Evolutionary conservation across 768 basidiomycete genomes (phyloP).

Genomic region (Sporobolomyces phaffii): DNA sequence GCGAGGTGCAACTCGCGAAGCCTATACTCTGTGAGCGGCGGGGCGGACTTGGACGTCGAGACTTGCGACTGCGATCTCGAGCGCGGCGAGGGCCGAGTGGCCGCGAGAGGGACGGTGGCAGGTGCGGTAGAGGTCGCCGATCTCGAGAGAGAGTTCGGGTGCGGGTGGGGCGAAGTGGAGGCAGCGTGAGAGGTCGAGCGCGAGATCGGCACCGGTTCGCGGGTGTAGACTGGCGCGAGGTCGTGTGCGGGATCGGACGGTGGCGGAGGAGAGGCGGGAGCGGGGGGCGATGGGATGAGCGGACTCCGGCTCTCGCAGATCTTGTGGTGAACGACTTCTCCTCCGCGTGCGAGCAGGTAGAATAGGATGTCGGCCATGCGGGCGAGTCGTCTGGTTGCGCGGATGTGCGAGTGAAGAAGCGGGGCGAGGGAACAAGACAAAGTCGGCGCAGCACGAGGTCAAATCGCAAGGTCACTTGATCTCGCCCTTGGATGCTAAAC

Average conservation of each 20-base stretch:
- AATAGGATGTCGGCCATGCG: conserved; percentile 8
- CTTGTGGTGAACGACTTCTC: not conserved
- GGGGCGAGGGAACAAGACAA: too few species aligned
- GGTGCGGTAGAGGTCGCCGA: not conserved
- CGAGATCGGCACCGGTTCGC: not conserved
- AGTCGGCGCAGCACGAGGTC: too few species aligned
- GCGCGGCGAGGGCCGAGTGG: not conserved
- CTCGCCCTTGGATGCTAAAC: too few species aligned
- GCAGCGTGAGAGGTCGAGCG: not conserved
- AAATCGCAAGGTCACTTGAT: too few species aligned
- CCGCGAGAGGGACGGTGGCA: not conserved
- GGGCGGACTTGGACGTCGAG: not conserved
- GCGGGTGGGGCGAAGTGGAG: not conserved
- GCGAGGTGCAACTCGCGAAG: conserved; percentile 6
- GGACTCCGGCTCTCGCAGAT: not conserved
- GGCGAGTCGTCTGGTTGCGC: too few species aligned
- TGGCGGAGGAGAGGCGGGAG: not conserved
- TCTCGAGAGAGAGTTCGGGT: not conserved
- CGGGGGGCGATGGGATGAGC: not conserved
- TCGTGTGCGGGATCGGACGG: not conserved
- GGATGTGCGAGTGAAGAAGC: too few species aligned
- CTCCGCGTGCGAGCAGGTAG: not conserved
- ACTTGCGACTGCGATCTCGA: not conserved
- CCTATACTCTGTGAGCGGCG: conserved; percentile 13
- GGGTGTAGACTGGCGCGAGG: conserved; percentile 4